Evolutionary conservation across 139 green algal genomes (phyloP), one percentile per base, ranked within the genome.

Genomic region (Mychonastes homosphaera): DNA sequence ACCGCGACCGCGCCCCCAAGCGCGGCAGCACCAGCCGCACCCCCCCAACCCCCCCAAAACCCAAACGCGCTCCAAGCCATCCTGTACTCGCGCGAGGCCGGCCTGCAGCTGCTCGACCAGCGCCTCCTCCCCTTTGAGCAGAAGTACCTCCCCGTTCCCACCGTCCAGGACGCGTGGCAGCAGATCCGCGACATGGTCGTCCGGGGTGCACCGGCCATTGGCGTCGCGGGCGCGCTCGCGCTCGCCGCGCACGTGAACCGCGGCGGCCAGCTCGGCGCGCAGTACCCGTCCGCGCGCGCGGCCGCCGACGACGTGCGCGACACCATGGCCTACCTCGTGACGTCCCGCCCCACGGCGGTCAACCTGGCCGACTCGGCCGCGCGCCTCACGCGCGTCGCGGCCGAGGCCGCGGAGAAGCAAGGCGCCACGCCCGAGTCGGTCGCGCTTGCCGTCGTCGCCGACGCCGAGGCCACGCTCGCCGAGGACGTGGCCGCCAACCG

Each of bases 131-230:
- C 90, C 0, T 65, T 78, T 48, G 52, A 90, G 34, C 72, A 40
- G 3, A 58, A 62, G 1, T 97, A 84, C 68, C 33, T 90, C 2
- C 38, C 72, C 2, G 74, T 95, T 3, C 54, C 65, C 0, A 66
- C 68, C 10, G 53, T 67, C 0, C 26, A 88, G 50, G 74, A 65
- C 18, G 74, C 71, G 5, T 91, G 76, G 73, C 49, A 69, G 16
- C 79, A 77, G 5, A 90, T 91, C 60, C 77, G 29, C 26, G 85
- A 95, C 43, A 98, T 98, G 91, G 85, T 84, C 0, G 90, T 98
- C 21, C 78, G 91, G 13, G 91, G 91, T 1, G 91, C 91, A 7
- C 91, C 91, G 0, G 91, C 91, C 3, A 96, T 98, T 28, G 91
- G 85, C 38, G 85, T 93, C 32, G 76, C 90, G 5, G 91, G 81